Percentiles rank a stretch among this genome's conserved stretches.
phyloP scores from a whole-genome alignment of 345 rosid species.

The Erucastrum elatum region DNA sequence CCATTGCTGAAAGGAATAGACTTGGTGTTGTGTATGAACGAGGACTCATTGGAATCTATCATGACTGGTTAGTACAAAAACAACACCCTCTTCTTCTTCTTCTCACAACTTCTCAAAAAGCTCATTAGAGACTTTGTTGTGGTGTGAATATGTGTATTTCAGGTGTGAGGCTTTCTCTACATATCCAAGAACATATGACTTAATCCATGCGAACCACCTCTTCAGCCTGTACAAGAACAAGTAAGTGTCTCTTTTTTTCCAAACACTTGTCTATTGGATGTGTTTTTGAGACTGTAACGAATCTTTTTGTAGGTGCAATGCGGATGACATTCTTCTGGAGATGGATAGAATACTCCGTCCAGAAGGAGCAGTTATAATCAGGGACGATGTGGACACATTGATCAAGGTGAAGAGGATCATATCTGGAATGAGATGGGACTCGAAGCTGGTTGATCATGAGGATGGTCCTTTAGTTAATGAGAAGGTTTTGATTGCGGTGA shows the following conservation, averaged over 20 bases:
- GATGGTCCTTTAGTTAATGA: slow-evolving; percentile 95
- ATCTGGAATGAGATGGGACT: slow-evolving; percentile 87
- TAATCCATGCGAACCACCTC: slow-evolving; percentile 81
- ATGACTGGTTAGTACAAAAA: slow-evolving; percentile 65
- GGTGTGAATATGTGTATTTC: slow-evolving; percentile 24
- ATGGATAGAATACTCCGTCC: slow-evolving; percentile 98
- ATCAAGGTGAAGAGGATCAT: slow-evolving; percentile 75
- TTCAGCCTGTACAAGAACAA: slow-evolving; percentile 85
- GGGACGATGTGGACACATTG: slow-evolving; percentile 84
- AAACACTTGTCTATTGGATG: neutral
- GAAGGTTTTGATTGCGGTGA: slow-evolving; percentile 87
- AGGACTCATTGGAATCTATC: slow-evolving; percentile 95
- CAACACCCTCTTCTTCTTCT: neutral
- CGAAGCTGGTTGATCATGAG: slow-evolving; percentile 96
- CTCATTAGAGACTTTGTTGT: neutral
- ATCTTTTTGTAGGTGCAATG: slow-evolving; percentile 57
- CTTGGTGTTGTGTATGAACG: slow-evolving; percentile 84
- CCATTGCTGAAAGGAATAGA: slow-evolving; percentile 69
- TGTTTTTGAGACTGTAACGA: slow-evolving; percentile 6
- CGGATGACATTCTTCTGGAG: slow-evolving; percentile 89
- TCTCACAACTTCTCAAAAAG: neutral
- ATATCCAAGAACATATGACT: slow-evolving; percentile 94
- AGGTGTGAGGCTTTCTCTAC: slow-evolving; percentile 99
- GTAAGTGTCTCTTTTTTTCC: slow-evolving; percentile 47
- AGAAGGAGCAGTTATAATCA: slow-evolving; percentile 89